Percentiles rank a stretch among this genome's conserved stretches.
Evolutionary conservation across 345 rosid species (phyloP).

Genomic region (Jatropha curcas): DNA sequence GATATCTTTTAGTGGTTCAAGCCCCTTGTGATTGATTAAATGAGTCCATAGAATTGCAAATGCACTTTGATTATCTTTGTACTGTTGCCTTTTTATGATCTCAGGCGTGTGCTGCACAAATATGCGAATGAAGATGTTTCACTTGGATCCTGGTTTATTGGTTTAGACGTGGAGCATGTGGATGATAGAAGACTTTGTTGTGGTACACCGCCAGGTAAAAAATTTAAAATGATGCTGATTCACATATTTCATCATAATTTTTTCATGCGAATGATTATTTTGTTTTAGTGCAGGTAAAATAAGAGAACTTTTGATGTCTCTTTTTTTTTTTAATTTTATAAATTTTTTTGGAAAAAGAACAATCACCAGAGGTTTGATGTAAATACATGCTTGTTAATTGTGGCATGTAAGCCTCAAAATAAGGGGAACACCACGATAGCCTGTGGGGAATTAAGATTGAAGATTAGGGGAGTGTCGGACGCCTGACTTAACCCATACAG

Average conservation of each 20-base stretch:
- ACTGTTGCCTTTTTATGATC: slow-evolving; percentile 8
- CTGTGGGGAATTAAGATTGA: no score
- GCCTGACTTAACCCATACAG: background rate
- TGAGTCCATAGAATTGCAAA: background rate
- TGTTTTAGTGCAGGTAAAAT: background rate
- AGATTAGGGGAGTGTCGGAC: background rate
- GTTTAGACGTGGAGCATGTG: slow-evolving; percentile 44
- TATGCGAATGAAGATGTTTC: slow-evolving; percentile 55
- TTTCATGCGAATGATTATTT: background rate
- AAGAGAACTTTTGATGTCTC: no score
- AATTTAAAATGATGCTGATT: background rate
- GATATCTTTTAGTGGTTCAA: background rate
- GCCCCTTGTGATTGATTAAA: background rate
- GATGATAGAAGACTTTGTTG: slow-evolving; percentile 64
- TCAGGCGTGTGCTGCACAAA: slow-evolving; percentile 57
- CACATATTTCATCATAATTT: background rate
- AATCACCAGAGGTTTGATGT: background rate
- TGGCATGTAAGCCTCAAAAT: background rate
- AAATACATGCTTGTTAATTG: background rate
- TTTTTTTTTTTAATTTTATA: no score
- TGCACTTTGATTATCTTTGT: background rate
- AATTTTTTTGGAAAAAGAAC: no score
- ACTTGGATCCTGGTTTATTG: slow-evolving; percentile 49
- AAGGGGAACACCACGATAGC: no score
- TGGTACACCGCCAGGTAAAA: slow-evolving; percentile 80